phyloP scores from a whole-genome alignment of 1,284 basidiomycete genomes.

The Volvariella surrecta region DNA sequence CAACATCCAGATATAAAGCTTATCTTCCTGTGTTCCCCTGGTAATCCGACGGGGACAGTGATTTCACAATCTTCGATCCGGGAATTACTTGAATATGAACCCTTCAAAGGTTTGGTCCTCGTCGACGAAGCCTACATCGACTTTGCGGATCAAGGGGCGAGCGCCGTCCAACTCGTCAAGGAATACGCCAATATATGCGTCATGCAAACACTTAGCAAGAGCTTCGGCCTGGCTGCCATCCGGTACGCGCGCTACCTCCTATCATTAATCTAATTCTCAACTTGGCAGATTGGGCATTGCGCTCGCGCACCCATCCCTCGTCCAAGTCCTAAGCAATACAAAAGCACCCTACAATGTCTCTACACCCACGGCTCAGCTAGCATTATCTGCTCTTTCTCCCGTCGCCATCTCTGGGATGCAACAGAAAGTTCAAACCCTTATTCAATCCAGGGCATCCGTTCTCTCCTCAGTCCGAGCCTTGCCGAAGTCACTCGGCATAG shows the following conservation, averaged over 20 bases:
- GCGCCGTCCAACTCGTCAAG: constrained; percentile 65
- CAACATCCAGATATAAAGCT: constrained; percentile 78
- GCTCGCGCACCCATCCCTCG: constrained; percentile 81
- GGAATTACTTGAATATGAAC: constrained; percentile 70
- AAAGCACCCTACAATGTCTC: constrained; percentile 99
- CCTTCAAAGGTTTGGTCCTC: constrained; percentile 86
- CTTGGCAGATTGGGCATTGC: constrained; percentile 75
- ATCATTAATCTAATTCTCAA: neutral
- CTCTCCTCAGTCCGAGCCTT: constrained; percentile 35
- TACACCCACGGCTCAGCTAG: constrained; percentile 81
- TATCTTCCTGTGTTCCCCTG: constrained; percentile 93
- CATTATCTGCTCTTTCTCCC: constrained; percentile 69
- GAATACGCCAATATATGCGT: constrained; percentile 90
- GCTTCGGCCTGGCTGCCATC: constrained; percentile 93
- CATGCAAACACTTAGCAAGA: constrained; percentile 93
- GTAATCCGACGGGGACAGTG: constrained; percentile 92
- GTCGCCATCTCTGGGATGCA: constrained; percentile 60
- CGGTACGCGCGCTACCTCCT: constrained; percentile 41
- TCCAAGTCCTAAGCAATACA: constrained; percentile 91
- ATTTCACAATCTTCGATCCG: constrained; percentile 70
- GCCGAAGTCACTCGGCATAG: constrained; percentile 48
- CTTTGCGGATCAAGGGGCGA: constrained; percentile 62
- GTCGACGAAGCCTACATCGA: constrained; percentile 99
- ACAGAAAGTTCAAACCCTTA: constrained; percentile 54
- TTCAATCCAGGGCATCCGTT: constrained; percentile 49